Base-by-base conservation (phyloP, 805 yeast genomes). In the Yamadazyma tumulicola region DNA sequence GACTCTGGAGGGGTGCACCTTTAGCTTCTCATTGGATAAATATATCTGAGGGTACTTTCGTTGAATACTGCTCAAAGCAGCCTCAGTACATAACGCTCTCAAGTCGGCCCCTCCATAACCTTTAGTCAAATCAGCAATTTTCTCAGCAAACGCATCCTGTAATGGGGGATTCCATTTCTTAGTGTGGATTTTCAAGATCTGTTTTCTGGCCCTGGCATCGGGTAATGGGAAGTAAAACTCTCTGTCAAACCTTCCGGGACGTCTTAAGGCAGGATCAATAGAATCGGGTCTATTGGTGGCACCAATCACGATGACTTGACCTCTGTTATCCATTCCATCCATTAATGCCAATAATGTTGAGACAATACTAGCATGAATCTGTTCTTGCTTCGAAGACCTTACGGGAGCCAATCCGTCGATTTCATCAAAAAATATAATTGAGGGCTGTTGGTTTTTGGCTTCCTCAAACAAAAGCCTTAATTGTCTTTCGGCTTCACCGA, bases 241-340 rank as follows among this genome's bases (percentile, higher is more conserved):
- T 45, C 98, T 74, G 56, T 93, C 98, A 52, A 93, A 93, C 57
- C 98, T 74, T 1, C 98, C 98, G 0, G 98, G 98, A 49, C 98
- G 75, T 52, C 98, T 75, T 39, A 93, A 69, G 0, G 98, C 98
- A 1, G 98, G 97, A 59, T 93, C 98, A n/a, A 93, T 85, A 0
- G 97, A 85, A 61, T 93, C 97, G 0, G 98, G 98, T 52, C 98
- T 70, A 61, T 93, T 93, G 0, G 98, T 93, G 1, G 98, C 98
- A 39, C 98, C 98, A 48, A 93, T 89, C 2, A 93, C 96, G 45
- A 93, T 91, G 13, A 93, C 97, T 55, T 93, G 97, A 6, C 98
- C 98, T 55, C 97, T 77, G 48, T 88, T 88, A 56, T 91, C 97
- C 97, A 93, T 93, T 49, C 98, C 98, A 59, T 93, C 98, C 98